Percentiles rank a stretch among this genome's conserved stretches.
Evolutionary conservation across 179 eudicot genomes (phyloP).

Genomic region (Gypsophila paniculata): DNA sequence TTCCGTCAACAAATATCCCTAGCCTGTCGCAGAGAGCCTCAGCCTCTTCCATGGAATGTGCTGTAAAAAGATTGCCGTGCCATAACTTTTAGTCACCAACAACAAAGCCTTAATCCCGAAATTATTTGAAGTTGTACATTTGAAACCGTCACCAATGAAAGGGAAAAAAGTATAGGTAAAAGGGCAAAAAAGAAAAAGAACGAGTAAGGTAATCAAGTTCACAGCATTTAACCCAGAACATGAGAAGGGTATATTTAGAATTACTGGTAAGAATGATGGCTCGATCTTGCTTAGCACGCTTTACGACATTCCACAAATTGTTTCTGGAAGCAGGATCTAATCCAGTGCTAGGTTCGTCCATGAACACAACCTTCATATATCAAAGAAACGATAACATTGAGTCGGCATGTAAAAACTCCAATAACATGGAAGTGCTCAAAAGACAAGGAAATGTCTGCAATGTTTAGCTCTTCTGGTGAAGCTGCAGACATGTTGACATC

Average conservation of each 20-base stretch:
- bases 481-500: background rate
- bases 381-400: background rate
- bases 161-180: background rate
- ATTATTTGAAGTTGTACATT: background rate
- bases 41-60: conserved; percentile 33
- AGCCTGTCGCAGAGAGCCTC: conserved; percentile 32
- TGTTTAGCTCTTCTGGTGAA: background rate
- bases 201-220: background rate
- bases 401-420: background rate
- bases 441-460: background rate
- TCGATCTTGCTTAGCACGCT: conserved; percentile 56
- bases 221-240: background rate
- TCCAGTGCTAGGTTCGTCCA: conserved; percentile 87
- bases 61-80: conserved; percentile 14
- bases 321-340: conserved; percentile 83
- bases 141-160: background rate
- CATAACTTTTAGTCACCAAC: background rate
- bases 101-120: background rate
- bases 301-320: conserved; percentile 61
- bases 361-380: conserved; percentile 56
- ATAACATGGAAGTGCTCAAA: background rate
- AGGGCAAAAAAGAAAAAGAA: too few relatives aligned
- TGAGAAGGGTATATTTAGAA: background rate
- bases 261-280: conserved; percentile 72
- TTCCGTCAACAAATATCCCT: conserved; percentile 30